Percentiles rank a stretch among this genome's conserved stretches.
These are phyloP conservation scores for Gremmenia infestans DNA, from an alignment of 2,329 filamentous ascomycete species.

Conservation along the genomic window DNA sequence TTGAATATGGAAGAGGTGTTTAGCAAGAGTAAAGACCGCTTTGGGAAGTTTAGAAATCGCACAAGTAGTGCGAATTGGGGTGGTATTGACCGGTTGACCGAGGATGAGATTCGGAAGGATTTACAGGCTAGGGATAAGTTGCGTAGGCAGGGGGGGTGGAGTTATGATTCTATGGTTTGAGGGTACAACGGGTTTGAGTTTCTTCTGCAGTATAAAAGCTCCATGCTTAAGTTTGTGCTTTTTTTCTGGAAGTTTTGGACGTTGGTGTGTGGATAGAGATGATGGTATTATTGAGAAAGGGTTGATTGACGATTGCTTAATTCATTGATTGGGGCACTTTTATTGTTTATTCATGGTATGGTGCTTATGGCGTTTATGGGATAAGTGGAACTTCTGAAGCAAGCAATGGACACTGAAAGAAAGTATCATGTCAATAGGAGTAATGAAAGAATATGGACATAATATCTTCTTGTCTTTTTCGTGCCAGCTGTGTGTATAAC, in stretches of 20 bases:
- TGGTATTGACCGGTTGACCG: constrained; percentile 73
- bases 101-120: constrained; percentile 81
- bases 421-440: not conserved
- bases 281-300: not conserved
- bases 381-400: not conserved
- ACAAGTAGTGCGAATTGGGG: constrained; percentile 96
- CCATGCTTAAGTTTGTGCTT: not conserved
- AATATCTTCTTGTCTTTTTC: no score
- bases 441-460: constrained; percentile 1
- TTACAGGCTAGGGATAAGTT: constrained; percentile 73
- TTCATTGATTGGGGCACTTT: not conserved
- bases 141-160: constrained; percentile 80
- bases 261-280: not conserved
- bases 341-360: not conserved
- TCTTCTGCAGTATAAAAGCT: not conserved
- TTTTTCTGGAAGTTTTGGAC: not conserved
- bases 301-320: constrained; percentile 5
- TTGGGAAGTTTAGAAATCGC: constrained; percentile 82
- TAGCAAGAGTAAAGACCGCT: constrained; percentile 76
- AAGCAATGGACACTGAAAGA: not conserved
- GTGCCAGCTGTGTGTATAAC: no score
- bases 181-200: not conserved
- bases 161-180: constrained; percentile 44
- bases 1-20: constrained; percentile 97
- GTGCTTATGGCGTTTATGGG: not conserved